Evolutionary conservation across 202 grass and related monocot genomes (phyloP).

Genomic region (Schoenoplectus triqueter): DNA sequence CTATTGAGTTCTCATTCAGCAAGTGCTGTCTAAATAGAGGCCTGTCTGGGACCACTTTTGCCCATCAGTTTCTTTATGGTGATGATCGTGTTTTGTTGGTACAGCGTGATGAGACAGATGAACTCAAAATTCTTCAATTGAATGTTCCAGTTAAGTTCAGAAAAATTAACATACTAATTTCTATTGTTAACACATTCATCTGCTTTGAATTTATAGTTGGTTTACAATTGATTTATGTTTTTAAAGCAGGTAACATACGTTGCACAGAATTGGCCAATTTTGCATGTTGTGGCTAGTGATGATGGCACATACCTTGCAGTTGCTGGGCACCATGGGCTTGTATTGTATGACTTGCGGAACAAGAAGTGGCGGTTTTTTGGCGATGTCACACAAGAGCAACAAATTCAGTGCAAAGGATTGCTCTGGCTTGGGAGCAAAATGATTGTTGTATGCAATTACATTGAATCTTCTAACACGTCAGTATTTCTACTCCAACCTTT

Average conservation of each 20-base stretch:
- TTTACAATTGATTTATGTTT: constrained; percentile 21
- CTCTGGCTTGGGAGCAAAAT: constrained; percentile 89
- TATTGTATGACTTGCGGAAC: constrained; percentile 86
- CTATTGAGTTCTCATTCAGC: constrained; percentile 93
- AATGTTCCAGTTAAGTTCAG: constrained; percentile 90
- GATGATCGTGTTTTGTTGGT: constrained; percentile 86
- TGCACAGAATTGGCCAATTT: constrained; percentile 95
- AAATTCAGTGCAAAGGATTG: constrained; percentile 98
- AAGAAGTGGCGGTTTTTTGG: constrained; percentile 99
- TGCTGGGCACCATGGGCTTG: constrained; percentile 80
- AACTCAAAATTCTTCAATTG: constrained; percentile 93
- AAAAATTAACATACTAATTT: constrained; percentile 26
- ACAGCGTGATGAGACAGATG: constrained; percentile 86
- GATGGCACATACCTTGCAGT: constrained; percentile 96
- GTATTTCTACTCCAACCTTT: constrained; percentile 19
- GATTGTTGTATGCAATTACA: constrained; percentile 92
- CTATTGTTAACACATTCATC: constrained; percentile 36
- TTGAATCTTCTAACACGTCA: constrained; percentile 84
- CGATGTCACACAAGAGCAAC: constrained; percentile 99
- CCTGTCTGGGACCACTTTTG: constrained; percentile 80
- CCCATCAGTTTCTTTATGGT: constrained; percentile 82
- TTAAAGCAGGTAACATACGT: constrained; percentile 81
- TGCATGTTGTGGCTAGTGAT: constrained; percentile 88
- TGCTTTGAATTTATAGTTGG: constrained; percentile 27
- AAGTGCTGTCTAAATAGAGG: constrained; percentile 93